Evolutionary conservation across 2,329 filamentous ascomycete genomes (phyloP).

Genomic region (Clarireedia homoeocarpa): DNA sequence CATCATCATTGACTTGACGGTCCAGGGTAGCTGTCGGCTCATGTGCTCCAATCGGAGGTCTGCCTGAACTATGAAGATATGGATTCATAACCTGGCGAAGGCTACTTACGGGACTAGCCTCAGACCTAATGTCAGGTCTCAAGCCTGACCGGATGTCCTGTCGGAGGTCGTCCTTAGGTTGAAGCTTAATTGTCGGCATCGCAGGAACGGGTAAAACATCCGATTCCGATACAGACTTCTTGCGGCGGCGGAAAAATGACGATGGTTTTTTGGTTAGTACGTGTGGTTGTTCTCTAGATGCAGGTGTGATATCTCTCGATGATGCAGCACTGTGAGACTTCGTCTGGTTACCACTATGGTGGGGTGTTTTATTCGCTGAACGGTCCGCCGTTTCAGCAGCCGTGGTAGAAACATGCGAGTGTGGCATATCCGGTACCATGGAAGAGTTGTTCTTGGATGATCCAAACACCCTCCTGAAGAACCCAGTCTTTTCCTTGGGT

Average conservation of each 20-base stretch:
- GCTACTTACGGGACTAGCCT: conserved; percentile 63
- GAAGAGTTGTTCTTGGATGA: conserved; percentile 50
- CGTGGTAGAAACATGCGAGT: conserved; percentile 29
- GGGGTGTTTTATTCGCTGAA: conserved; percentile 32
- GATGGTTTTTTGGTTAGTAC: conserved; percentile 80
- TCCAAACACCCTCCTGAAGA: conserved; percentile 84
- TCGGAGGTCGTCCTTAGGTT: conserved; percentile 14
- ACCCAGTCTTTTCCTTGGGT: conserved; percentile 69
- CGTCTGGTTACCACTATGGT: conserved; percentile 39
- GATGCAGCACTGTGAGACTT: conserved; percentile 32
- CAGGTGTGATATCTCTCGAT: conserved; percentile 23
- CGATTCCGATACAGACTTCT: conserved; percentile 74
- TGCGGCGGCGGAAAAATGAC: conserved; percentile 87
- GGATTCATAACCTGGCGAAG: conserved; percentile 82
- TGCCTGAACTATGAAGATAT: conserved; percentile 45
- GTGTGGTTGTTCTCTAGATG: conserved; percentile 25
- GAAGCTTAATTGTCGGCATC: conserved; percentile 28
- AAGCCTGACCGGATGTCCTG: conserved; percentile 8
- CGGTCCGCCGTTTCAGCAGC: conserved; percentile 33
- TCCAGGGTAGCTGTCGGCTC: conserved; percentile 14
- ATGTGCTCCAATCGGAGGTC: conserved; percentile 18
- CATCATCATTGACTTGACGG: conserved; percentile 18
- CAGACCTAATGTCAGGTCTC: conserved; percentile 17
- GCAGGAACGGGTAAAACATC: conserved; percentile 49
- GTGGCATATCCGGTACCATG: conserved; percentile 26